Base-by-base conservation (phyloP, 345 rosid species). In the Geranium brycei region DNA sequence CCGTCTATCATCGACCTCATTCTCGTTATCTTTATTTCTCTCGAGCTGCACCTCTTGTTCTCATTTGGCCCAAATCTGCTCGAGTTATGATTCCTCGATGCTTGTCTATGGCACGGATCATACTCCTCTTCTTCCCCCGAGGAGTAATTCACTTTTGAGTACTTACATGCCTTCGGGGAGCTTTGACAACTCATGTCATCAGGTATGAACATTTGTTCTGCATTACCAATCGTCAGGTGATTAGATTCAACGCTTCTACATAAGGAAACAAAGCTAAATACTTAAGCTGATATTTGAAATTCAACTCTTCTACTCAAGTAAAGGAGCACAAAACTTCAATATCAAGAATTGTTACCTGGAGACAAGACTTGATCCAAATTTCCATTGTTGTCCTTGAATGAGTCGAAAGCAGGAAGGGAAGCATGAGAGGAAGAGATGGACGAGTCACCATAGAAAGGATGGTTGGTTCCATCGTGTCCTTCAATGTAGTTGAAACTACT, bases 1-100 rank as follows among this genome's bases (percentile, higher is more conserved):
- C 83, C 73, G 60, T 89, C 91, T 23, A 85, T 83, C 19, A 87
- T 75, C 4, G 96, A 89, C 16, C 82, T 80, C 61, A 83, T 89
- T 73, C 96, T 77, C 11, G 84, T 72, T 19, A 89, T 69, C 38
- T 69, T 63, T 23, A 23, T 2, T 23, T 28, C 67, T 82, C 28
- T 17, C 64, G 11, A 53, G 56, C 17, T 19, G 17, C 64, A 38
- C n/a, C 7, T 53, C 57, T 38, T 19, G 56, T 17, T 35, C 10
- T 62, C 31, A 0, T 35, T n/a, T 0, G 77, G 74, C 2, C 79
- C 78, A 58, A 82, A 73, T 55, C 82, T 82, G 13, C 77, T 69
- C 4, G 76, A 70, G 55, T 66, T 71, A 5, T 57, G 58, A 56
- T 60, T 61, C 31, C 68, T 77, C 23, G 64, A 56, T 35, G 18